Percentiles rank a stretch among this genome's conserved stretches.
phyloP scores from a whole-genome alignment of 2,329 filamentous ascomycete genomes.

The Penicillium oxalicum region DNA sequence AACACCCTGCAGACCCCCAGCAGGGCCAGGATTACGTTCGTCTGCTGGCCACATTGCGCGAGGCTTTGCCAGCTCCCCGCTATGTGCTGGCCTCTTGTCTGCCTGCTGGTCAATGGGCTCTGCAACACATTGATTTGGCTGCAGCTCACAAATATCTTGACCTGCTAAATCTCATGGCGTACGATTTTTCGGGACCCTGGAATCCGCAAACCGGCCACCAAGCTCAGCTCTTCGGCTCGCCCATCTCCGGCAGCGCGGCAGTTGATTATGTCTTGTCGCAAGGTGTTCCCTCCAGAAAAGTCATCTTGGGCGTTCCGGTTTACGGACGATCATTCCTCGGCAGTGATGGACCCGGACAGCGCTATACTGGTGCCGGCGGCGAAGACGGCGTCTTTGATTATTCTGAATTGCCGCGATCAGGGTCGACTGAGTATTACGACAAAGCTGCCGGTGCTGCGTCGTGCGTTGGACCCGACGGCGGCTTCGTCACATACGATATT shows the following conservation, averaged over 20 bases:
- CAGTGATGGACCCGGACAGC: conserved; percentile 59
- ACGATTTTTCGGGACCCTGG: conserved; percentile 73
- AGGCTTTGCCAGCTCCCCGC: conserved; percentile 60
- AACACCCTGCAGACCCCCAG: conserved; percentile 61
- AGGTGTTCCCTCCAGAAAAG: conserved; percentile 64
- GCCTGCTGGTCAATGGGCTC: conserved; percentile 59
- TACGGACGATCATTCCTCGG: conserved; percentile 71
- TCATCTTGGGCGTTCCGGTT: conserved; percentile 68
- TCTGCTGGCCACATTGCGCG: conserved; percentile 60
- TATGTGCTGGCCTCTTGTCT: conserved; percentile 68
- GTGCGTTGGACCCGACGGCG: conserved; percentile 64
- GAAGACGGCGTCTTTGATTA: conserved; percentile 71
- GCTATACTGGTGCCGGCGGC: conserved; percentile 48
- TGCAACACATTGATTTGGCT: conserved; percentile 63
- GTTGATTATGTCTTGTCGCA: conserved; percentile 60
- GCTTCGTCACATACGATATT: conserved; percentile 76
- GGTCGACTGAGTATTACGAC: conserved; percentile 62
- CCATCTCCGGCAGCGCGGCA: conserved; percentile 57
- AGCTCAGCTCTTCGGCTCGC: conserved; percentile 62
- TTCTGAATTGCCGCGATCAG: conserved; percentile 57
- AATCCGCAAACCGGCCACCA: conserved; percentile 64
- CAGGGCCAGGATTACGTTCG: conserved; percentile 66
- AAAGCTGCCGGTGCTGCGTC: conserved; percentile 62
- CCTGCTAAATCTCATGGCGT: conserved; percentile 71
- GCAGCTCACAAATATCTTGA: conserved; percentile 62